These are phyloP conservation scores for Wickerhamomyces hampshirensis DNA, from an alignment of 805 yeast species.

Conservation along the genomic window DNA sequence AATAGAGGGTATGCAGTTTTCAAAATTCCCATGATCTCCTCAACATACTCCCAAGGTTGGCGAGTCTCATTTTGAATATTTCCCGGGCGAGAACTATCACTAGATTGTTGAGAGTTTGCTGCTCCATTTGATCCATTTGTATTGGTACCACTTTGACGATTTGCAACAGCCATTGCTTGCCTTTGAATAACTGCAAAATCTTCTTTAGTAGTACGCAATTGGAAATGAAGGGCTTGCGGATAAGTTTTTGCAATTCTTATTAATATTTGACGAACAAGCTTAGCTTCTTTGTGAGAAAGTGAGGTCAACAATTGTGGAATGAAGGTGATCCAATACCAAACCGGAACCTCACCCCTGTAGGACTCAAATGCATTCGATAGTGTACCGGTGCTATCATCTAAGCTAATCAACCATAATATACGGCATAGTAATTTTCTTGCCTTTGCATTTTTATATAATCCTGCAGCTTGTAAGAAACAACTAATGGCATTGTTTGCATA, in stretches of 20 bases:
- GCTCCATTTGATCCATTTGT: conserved; percentile 3
- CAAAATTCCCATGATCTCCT: conserved; percentile 88
- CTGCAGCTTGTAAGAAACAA: conserved; percentile 97
- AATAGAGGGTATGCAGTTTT: conserved; percentile 95
- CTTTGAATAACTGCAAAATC: conserved; percentile 85
- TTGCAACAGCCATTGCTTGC: conserved; percentile 55
- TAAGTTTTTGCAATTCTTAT: conserved; percentile 91
- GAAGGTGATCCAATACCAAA: conserved; percentile 98
- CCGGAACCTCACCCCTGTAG: conserved; percentile 94
- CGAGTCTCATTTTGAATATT: conserved; percentile 29
- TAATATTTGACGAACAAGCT: conserved; percentile 79
- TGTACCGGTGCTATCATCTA: conserved; percentile 81
- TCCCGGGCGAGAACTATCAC: conserved; percentile 1
- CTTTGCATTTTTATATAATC: conserved; percentile 88
- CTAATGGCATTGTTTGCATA: conserved; percentile 92
- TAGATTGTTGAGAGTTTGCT: conserved; percentile 1
- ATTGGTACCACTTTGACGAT: conserved; percentile 19
- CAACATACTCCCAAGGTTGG: conserved; percentile 92
- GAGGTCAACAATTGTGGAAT: conserved; percentile 92
- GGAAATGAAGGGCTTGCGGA: conserved; percentile 97
- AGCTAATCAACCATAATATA: conserved; percentile 86
- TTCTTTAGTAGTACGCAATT: conserved; percentile 89
- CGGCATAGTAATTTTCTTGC: conserved; percentile 84
- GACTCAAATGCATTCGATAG: conserved; percentile 84
- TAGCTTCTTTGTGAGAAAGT: conserved; percentile 86